Conservation (phyloP, 352 stramenopile genomes). For the Phytophthora citrophthora region DNA sequence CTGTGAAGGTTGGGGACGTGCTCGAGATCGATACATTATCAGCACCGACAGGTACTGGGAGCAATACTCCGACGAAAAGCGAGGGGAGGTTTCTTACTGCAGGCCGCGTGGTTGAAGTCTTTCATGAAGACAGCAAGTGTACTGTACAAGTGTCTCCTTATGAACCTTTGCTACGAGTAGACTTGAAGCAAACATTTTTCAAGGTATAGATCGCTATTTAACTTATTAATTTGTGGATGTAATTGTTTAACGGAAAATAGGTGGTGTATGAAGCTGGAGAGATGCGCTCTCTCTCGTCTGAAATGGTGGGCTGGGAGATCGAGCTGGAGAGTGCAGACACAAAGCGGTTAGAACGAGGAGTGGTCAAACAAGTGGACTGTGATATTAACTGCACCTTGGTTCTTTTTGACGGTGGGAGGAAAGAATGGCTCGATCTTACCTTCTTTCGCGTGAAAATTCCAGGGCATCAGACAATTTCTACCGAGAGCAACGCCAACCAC, state of each 20-base stretch:
- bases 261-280: conserved; percentile 55
- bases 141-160: conserved; percentile 50
- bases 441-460: conserved; percentile 52
- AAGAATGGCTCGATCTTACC: conserved; percentile 53
- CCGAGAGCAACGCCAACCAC: not conserved
- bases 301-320: conserved; percentile 56
- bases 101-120: conserved; percentile 46
- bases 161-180: conserved; percentile 45
- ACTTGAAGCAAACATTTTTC: conserved; percentile 34
- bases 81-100: conserved; percentile 11
- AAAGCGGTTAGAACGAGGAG: conserved; percentile 25
- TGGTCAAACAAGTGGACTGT: conserved; percentile 58
- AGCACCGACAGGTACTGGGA: not conserved
- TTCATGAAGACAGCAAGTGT: conserved; percentile 19
- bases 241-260: conserved; percentile 3
- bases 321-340: conserved; percentile 37
- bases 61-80: conserved; percentile 1
- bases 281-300: conserved; percentile 29
- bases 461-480: not conserved
- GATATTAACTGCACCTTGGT: conserved; percentile 66
- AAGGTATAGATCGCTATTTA: conserved; percentile 28
- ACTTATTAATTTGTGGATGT: too few relatives aligned
- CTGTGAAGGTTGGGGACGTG: conserved; percentile 50
- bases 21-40: conserved; percentile 45
- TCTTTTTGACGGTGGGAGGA: conserved; percentile 45